Evolutionary conservation across 805 yeast species (phyloP).

Genomic region (Yamadazyma sp.): DNA sequence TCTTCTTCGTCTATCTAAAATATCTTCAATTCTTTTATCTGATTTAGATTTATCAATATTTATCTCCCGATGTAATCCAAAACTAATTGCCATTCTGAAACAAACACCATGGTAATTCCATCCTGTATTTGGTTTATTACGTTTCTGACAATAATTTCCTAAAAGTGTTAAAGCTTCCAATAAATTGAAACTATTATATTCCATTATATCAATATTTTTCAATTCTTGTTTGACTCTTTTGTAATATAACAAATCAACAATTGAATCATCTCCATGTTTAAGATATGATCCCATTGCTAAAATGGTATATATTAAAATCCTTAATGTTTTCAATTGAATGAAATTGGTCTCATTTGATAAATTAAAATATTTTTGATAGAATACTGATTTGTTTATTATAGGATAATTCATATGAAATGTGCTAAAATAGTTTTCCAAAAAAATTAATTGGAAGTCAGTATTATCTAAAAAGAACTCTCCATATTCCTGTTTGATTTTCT

Average conservation of each 20-base stretch:
- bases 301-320: conserved; percentile 52
- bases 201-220: conserved; percentile 46
- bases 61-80: conserved; percentile 57
- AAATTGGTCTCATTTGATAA: conserved; percentile 34
- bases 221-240: conserved; percentile 46
- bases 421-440: conserved; percentile 47
- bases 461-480: conserved; percentile 8
- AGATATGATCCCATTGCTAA: conserved; percentile 73
- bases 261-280: conserved; percentile 49
- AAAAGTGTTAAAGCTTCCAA: conserved; percentile 42
- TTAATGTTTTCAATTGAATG: conserved; percentile 31
- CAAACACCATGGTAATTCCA: conserved; percentile 68
- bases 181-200: conserved; percentile 54
- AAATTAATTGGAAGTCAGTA: conserved; percentile 1
- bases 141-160: conserved; percentile 60
- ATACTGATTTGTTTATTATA: conserved; percentile 44
- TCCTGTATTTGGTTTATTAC: conserved; percentile 65
- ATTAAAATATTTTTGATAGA: conserved; percentile 43
- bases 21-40: conserved; percentile 13
- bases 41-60: conserved; percentile 10
- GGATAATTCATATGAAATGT: conserved; percentile 64
- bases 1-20: conserved; percentile 54
- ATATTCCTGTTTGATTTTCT: conserved; percentile 4
- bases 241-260: conserved; percentile 48
- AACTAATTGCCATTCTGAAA: conserved; percentile 61